A percentile compares a stretch with the other conserved stretches of the same genome.
phyloP scores from a whole-genome alignment of 139 green algal genomes.

The Cymbomonas tetramitiformis region DNA sequence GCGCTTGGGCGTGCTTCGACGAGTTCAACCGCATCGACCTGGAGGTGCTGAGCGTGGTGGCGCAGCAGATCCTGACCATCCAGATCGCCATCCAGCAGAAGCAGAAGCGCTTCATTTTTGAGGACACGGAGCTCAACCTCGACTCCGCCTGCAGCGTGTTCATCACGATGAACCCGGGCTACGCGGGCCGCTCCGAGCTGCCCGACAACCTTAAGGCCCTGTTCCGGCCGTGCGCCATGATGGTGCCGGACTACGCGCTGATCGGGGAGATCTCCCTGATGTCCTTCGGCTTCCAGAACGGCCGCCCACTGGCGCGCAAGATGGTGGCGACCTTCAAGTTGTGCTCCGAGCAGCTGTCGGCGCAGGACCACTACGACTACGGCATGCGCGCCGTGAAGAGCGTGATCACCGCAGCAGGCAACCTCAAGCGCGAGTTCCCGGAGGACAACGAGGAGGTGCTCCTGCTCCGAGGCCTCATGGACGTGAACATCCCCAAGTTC shows the following conservation, averaged over 20 bases:
- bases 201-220: conserved; percentile 54
- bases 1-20: conserved; percentile 68
- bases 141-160: conserved; percentile 49
- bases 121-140: conserved; percentile 59
- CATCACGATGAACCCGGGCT: conserved; percentile 69
- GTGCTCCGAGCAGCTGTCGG: conserved; percentile 66
- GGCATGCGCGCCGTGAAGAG: conserved; percentile 67
- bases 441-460: conserved; percentile 50
- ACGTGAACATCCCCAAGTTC: conserved; percentile 67
- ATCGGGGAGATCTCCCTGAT: conserved; percentile 59
- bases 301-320: conserved; percentile 44
- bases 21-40: conserved; percentile 78
- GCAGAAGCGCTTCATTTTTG: conserved; percentile 62
- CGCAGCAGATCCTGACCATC: conserved; percentile 44
- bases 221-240: conserved; percentile 55
- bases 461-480: conserved; percentile 45
- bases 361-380: conserved; percentile 69
- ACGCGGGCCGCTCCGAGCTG: conserved; percentile 48
- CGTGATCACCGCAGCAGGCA: conserved; percentile 60
- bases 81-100: conserved; percentile 42
- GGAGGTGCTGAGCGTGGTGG: conserved; percentile 48
- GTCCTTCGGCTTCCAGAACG: conserved; percentile 44
- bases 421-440: conserved; percentile 58
- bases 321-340: conserved; percentile 74
- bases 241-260: conserved; percentile 60